Conservation (phyloP, 2,329 filamentous ascomycete genomes). For the Aspergillus flavus region DNA sequence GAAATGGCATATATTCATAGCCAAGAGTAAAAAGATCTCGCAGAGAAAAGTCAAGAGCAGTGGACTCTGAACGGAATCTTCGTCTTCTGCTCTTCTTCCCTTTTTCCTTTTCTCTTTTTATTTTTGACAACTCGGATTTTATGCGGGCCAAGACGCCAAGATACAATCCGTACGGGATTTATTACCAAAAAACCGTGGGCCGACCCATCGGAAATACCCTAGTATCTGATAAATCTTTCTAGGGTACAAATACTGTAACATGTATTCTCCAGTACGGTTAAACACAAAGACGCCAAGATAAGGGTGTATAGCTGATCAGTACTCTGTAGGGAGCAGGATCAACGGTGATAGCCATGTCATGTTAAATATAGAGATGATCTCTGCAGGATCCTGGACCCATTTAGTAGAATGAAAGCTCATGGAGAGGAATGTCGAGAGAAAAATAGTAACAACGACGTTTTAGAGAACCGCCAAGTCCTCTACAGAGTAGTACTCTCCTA, state of each 20-base stretch:
- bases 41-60: not conserved
- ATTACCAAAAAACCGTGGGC: not conserved
- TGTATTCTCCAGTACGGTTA: too few species aligned
- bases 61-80: not conserved
- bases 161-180: not conserved
- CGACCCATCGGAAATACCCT: not conserved
- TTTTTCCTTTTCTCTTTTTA: not conserved
- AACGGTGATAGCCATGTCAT: not conserved
- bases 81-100: not conserved
- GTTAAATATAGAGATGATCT: not conserved
- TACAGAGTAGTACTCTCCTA: not conserved
- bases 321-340: not conserved
- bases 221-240: not conserved
- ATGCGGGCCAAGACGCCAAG: not conserved
- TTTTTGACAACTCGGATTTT: not conserved
- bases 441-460: not conserved
- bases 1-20: too few species aligned
- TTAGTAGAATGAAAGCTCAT: not conserved
- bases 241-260: too few species aligned
- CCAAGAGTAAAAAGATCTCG: too few species aligned
- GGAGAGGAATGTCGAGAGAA: not conserved
- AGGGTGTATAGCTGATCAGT: not conserved
- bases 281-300: not conserved
- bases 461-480: not conserved
- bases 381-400: not conserved